Percentiles rank a stretch among this genome's conserved stretches.
phyloP scores from a whole-genome alignment of 2,329 filamentous ascomycete species.

The Sporothrix dimorphospora region DNA sequence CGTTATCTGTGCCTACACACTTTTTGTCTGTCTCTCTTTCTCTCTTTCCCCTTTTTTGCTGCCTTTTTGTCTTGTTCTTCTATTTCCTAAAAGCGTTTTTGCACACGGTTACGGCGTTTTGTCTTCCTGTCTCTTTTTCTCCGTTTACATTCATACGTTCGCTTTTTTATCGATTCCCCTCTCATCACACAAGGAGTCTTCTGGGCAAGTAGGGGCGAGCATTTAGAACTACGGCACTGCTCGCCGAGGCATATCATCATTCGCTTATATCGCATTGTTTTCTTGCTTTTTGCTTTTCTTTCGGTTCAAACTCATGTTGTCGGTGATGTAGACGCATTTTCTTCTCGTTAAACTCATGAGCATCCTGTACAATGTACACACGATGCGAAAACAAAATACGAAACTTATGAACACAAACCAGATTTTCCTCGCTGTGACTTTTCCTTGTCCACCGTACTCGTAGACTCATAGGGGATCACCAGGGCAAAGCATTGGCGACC shows the following conservation, averaged over 20 bases:
- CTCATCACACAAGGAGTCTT: constrained; percentile 12
- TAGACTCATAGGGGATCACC: no score
- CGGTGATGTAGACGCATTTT: neutral
- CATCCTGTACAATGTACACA: neutral
- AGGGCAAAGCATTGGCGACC: no score
- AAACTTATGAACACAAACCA: neutral
- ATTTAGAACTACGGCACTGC: neutral
- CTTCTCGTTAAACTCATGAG: neutral
- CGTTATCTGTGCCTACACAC: neutral
- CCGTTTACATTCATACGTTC: neutral
- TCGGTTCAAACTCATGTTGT: neutral
- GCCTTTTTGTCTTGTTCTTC: neutral
- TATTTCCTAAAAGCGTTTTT: constrained; percentile 15
- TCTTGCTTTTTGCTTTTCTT: neutral
- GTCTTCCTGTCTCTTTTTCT: neutral
- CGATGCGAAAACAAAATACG: neutral
- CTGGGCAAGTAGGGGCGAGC: neutral
- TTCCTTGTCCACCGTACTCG: no score
- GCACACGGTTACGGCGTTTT: neutral
- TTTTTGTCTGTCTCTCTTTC: neutral
- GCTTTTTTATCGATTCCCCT: neutral
- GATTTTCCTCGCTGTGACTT: no score
- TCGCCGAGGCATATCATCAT: neutral
- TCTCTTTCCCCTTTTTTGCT: neutral
- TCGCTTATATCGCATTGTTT: neutral